Evolutionary conservation across 768 basidiomycete genomes (phyloP), one percentile per base, ranked within the genome.

Genomic region (Lepiota brunneoincarnata): DNA sequence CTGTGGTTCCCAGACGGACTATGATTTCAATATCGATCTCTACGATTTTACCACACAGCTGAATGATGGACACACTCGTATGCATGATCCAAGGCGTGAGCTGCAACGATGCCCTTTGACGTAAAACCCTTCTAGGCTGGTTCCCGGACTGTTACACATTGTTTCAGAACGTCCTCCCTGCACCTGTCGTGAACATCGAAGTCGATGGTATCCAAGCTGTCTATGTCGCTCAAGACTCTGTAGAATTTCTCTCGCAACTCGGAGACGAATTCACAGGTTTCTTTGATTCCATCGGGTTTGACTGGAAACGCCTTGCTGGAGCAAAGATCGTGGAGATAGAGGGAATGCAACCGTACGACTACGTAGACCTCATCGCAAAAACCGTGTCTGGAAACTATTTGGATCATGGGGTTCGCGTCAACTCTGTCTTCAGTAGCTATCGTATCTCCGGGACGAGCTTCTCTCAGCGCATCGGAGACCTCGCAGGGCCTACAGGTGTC

Each of bases 41-140:
- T 84, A 78, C 56, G 72, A 81, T 49, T 77, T 82, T 55, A 77
- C 75, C 0, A 81, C 73, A 15, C 74, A 74, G 45, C 59, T 87
- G 41, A 86, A 87, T 60, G 84, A 86, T 61, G 84, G 84, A 5
- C 85, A 86, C 61, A 87, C 85, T 11, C 74, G 83, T 81, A 65
- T 24, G 75, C 63, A 12, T 23, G 23, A 36, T 6, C 31, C 6
- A 18, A 55, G 47, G 18, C 17, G 26, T 31, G 20, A 0, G 17
- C 9, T 34, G 34, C 17, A 10, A 1, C 35, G 17, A 43, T 43
- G 4, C 18, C n/a, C 18, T 21, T 15, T 43, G 28, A 31, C 36
- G 21, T 20, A 48, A 17, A 17, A n/a, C 23, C n/a, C 34, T 46
- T 4, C 21, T 55, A 83, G 81, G 77, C 18, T 84, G 81, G 76